phyloP scores from a whole-genome alignment of 192 early-diverging fungal species.

The Coemansia asiatica region DNA sequence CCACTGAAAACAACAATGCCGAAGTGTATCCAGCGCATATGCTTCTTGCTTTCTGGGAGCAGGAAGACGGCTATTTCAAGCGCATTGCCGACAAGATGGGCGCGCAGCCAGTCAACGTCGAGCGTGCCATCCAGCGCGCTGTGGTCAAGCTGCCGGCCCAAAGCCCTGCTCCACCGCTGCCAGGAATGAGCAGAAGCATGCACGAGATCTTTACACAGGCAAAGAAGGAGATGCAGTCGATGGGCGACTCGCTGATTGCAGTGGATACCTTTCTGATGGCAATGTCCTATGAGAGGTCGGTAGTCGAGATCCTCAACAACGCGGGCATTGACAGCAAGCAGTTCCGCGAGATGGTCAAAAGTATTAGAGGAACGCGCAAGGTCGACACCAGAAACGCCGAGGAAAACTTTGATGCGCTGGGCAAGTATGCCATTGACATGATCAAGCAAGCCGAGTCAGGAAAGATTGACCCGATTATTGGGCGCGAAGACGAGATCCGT shows the following conservation, averaged over 20 bases:
- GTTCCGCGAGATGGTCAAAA: conserved; percentile 72
- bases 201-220: conserved; percentile 69
- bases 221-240: conserved; percentile 77
- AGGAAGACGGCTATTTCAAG: conserved; percentile 77
- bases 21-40: conserved; percentile 84
- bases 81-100: conserved; percentile 82
- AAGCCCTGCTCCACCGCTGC: conserved; percentile 76
- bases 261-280: conserved; percentile 91
- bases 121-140: conserved; percentile 76
- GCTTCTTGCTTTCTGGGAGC: conserved; percentile 75
- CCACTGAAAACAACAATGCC: conserved; percentile 72
- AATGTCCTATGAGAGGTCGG: conserved; percentile 67
- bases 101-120: conserved; percentile 70
- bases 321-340: conserved; percentile 70
- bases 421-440: conserved; percentile 93
- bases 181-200: conserved; percentile 65
- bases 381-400: conserved; percentile 88
- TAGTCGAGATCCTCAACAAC: conserved; percentile 61
- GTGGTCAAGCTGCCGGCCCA: conserved; percentile 82
- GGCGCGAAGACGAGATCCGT: conserved; percentile 94
- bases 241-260: conserved; percentile 86
- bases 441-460: conserved; percentile 77
- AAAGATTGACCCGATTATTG: conserved; percentile 96
- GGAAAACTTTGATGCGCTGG: conserved; percentile 84
- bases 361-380: conserved; percentile 76